phyloP scores from a whole-genome alignment of 768 basidiomycete species.

The Lentinus tigrinus region DNA sequence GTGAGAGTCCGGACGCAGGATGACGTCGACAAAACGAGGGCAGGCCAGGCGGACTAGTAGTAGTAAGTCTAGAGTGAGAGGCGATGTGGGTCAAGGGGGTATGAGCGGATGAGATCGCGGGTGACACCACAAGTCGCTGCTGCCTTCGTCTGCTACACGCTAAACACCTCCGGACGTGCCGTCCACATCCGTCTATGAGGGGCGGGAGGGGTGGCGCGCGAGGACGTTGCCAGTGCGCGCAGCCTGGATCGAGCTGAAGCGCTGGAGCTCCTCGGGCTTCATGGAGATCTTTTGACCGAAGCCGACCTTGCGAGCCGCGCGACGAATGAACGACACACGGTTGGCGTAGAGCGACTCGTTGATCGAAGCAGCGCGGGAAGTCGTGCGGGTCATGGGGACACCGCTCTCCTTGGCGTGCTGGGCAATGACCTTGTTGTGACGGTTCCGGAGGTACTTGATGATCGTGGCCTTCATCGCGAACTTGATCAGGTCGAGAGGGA shows the following conservation, averaged over 20 bases:
- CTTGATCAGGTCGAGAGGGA: conserved; percentile 94
- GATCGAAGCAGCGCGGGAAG: conserved; percentile 84
- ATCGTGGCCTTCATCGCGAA: conserved; percentile 94
- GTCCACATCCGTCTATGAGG: conserved; percentile 34
- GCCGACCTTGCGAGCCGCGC: conserved; percentile 85
- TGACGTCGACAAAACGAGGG: conserved; percentile 18
- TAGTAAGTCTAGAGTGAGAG: conserved; percentile 10
- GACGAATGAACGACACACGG: conserved; percentile 90
- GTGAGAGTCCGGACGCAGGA: conserved; percentile 7
- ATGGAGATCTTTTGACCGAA: conserved; percentile 79
- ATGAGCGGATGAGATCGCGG: conserved; percentile 13
- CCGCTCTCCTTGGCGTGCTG: conserved; percentile 45
- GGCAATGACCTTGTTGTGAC: conserved; percentile 43
- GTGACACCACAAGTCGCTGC: conserved; percentile 18
- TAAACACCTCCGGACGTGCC: not conserved
- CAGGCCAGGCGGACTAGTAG: conserved; percentile 7
- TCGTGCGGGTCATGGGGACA: conserved; percentile 80
- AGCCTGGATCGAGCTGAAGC: conserved; percentile 87
- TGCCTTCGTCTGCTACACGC: conserved; percentile 11
- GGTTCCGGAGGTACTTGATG: conserved; percentile 80
- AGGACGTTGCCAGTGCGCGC: conserved; percentile 73
- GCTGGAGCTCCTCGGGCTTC: conserved; percentile 81
- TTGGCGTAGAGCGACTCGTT: conserved; percentile 95
- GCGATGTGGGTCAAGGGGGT: conserved; percentile 14
- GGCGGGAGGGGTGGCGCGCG: conserved; percentile 69